Conservation (phyloP, 176 grass and related monocot species). For the Bothriochloa decipiens region DNA sequence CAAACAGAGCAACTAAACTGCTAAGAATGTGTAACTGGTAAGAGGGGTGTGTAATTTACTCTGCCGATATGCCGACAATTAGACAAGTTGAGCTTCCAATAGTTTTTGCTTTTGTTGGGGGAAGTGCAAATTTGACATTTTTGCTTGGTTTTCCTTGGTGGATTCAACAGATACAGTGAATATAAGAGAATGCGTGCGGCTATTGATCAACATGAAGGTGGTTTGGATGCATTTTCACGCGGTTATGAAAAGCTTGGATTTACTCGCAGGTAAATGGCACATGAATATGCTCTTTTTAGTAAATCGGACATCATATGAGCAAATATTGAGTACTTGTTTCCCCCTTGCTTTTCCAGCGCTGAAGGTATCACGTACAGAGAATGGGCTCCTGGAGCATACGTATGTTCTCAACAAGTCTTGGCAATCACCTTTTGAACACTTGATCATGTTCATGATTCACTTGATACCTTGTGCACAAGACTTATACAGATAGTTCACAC, state of each 20-base stretch:
- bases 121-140: neutral
- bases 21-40: constrained; percentile 21
- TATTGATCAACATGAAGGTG: constrained; percentile 92
- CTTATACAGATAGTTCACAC: neutral
- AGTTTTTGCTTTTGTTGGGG: constrained; percentile 28
- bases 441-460: constrained; percentile 7
- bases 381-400: constrained; percentile 94
- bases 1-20: constrained; percentile 3
- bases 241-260: constrained; percentile 97
- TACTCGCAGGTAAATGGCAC: constrained; percentile 59
- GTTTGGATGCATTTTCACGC: constrained; percentile 95
- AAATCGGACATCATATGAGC: neutral
- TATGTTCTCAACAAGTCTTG: constrained; percentile 46
- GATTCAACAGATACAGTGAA: constrained; percentile 76
- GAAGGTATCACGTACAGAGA: constrained; percentile 92
- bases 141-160: constrained; percentile 29
- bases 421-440: constrained; percentile 11
- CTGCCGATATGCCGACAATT: neutral
- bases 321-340: constrained; percentile 21
- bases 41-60: constrained; percentile 6
- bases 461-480: neutral
- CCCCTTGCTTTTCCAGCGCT: constrained; percentile 46
- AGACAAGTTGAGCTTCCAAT: constrained; percentile 12
- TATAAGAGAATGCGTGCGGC: constrained; percentile 77
- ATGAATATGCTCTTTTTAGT: neutral